Evolutionary conservation across 2,329 filamentous ascomycete species (phyloP), one percentile per base, ranked within the genome.

Genomic region (Diaporthe helianthi): DNA sequence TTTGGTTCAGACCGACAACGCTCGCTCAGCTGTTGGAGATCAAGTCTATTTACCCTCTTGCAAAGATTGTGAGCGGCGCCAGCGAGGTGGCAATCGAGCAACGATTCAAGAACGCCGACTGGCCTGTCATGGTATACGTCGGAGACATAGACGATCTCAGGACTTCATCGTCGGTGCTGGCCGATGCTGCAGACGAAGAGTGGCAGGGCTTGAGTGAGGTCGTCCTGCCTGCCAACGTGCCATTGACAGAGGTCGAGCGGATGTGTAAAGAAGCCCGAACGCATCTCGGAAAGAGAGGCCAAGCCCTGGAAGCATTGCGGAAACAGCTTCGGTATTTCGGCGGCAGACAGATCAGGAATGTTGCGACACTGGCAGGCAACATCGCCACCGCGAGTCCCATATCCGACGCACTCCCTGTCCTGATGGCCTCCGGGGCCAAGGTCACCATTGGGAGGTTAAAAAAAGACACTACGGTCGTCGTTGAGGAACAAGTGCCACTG

Each of bases 51-150:
- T 91, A 93, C 74, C 95, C 95, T 0, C 89, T 90, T 29, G 93
- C 95, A 3, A 99, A 98, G 80, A 89, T 99, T 71, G 97, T 99
- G 71, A 95, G 93, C 61, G 96, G 96, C 71, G 97, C 93, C 77
- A 97, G 94, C 4, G 96, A 99, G 80, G 98, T 95, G 0, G 95
- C 98, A 79, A 98, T 99, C 71, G 96, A 99, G 81, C 92, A 97
- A 82, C 98, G 97, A 81, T 98, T 99, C 86, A 98, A 98, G 82
- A 93, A 91, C 1, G 88, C 97, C 84, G 88, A 94, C 74, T 98
- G 98, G 77, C 90, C 91, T 4, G 89, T 93, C 1, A 98, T 94
- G 0, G 92, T 99, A 0, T 98, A 92, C 73, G 92, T 98, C 15
- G 94, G 94, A 12, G 96, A 99, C 76, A 97, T 99, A 70, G 84